Base-by-base conservation (phyloP, 2,329 filamentous ascomycete species). In the Xylaria sp. region DNA sequence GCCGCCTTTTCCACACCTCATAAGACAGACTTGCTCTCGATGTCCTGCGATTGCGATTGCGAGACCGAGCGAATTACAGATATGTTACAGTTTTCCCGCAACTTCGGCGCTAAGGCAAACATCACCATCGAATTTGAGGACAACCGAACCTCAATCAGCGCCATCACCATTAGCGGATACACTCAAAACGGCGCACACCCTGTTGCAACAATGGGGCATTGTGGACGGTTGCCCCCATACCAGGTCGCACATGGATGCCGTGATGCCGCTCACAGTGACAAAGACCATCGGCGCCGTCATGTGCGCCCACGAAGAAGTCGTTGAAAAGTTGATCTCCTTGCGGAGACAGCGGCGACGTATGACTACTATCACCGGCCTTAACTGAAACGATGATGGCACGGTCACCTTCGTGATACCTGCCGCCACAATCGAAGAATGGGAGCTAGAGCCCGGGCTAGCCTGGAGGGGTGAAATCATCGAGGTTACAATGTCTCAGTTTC, bases 171-270 rank as follows among this genome's bases (percentile, higher is more conserved):
- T 49, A 25, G 21, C 53, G 31, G 33, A 17, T 31, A 33, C 60
- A 19, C 55, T 66, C n/a, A 38, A 46, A 2, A 51, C 46, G 11
- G 55, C 54, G 15, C 55, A 53, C 12, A 51, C 38, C 45, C 55
- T 66, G n/a, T 57, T 64, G 38, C 57, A 64, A n/a, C 64, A 64
- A 31, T 66, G 64, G 64, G 61, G 59, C 2, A 28, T 31, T 3
- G 7, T 66, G 3, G 65, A 67, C 57, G 65, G 65, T 42, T 67
- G 62, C 49, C 46, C 65, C 2, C 57, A 40, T 21, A 54, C 47
- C 17, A 52, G 53, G 23, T 49, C 45, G 25, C 65, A 67, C 38
- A 57, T 67, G 2, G 37, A 38, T 28, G 40, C 52, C 17, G 45
- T 28, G n/a, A 55, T 55, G 14, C 57, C 65, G 33, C 53, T 58